Conservation (phyloP, 1,284 basidiomycete species). For the Microbotryum saponariae region DNA sequence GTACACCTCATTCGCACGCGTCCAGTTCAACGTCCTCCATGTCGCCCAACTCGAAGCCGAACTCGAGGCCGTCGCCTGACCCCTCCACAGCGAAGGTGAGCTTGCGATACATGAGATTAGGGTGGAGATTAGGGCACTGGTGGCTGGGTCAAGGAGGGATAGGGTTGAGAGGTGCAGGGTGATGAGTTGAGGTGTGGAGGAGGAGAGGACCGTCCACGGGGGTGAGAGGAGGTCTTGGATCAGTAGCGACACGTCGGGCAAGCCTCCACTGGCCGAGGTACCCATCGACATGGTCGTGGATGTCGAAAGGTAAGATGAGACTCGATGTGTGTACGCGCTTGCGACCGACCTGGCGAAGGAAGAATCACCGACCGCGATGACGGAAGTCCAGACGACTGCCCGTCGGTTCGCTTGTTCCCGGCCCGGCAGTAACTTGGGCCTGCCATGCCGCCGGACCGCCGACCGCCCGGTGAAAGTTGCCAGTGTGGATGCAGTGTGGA, state of each 20-base stretch:
- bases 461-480: too few relatives aligned
- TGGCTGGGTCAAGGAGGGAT: constrained; percentile 9
- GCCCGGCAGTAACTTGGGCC: too few relatives aligned
- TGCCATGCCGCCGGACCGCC: too few relatives aligned
- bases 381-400: too few relatives aligned
- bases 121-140: constrained; percentile 8
- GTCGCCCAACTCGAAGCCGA: not conserved
- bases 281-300: not conserved
- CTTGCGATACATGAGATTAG: constrained; percentile 16
- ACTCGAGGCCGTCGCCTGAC: not conserved
- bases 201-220: not conserved
- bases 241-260: constrained; percentile 21
- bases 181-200: constrained; percentile 7
- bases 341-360: too few relatives aligned
- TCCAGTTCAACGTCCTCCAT: constrained; percentile 3
- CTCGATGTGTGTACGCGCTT: too few relatives aligned
- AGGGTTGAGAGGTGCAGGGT: constrained; percentile 17
- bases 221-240: constrained; percentile 30
- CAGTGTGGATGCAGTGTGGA: too few relatives aligned
- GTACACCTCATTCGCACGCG: constrained; percentile 13
- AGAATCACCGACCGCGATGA: too few relatives aligned
- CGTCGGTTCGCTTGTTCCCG: too few relatives aligned
- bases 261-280: not conserved
- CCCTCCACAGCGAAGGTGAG: constrained; percentile 16
- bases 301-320: too few relatives aligned